Percentiles rank a stretch among this genome's conserved stretches.
Conservation (phyloP, 805 yeast genomes). For the Candida broadrunensis region DNA sequence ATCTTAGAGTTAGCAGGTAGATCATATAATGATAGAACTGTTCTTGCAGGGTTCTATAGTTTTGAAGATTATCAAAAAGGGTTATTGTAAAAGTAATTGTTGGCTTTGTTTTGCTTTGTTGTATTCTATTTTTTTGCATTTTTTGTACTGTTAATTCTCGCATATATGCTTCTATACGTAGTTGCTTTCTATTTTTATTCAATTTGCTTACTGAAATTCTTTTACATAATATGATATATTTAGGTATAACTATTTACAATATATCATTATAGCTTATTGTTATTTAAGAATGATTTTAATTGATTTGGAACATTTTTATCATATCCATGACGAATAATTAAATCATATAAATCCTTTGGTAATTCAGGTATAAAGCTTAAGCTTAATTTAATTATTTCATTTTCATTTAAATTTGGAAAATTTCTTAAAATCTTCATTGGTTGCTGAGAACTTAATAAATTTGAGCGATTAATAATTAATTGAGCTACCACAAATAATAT, state of each 20-base stretch:
- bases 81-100: constrained; percentile 15
- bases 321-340: constrained; percentile 60
- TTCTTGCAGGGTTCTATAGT: constrained; percentile 61
- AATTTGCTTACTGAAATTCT: too few species aligned
- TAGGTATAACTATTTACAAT: too few species aligned
- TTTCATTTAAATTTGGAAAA: constrained; percentile 69
- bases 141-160: too few species aligned
- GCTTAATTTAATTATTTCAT: constrained; percentile 72
- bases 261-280: constrained; percentile 4
- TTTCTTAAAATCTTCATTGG: constrained; percentile 78
- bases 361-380: constrained; percentile 75
- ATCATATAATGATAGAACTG: constrained; percentile 63
- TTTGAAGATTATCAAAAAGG: constrained; percentile 55
- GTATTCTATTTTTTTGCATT: too few species aligned
- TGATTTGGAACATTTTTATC: constrained; percentile 44
- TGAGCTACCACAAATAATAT: constrained; percentile 82
- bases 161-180: too few species aligned
- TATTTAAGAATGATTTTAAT: constrained; percentile 19
- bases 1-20: constrained; percentile 62
- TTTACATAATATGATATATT: too few species aligned
- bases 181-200: too few species aligned
- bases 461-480: constrained; percentile 62
- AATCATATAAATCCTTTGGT: constrained; percentile 62
- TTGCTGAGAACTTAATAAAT: constrained; percentile 53
- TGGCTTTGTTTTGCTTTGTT: too few species aligned